Evolutionary conservation across 164 flowering plant genomes (phyloP), one percentile per base, ranked within the genome.

Genomic region (Akebia trifoliata): DNA sequence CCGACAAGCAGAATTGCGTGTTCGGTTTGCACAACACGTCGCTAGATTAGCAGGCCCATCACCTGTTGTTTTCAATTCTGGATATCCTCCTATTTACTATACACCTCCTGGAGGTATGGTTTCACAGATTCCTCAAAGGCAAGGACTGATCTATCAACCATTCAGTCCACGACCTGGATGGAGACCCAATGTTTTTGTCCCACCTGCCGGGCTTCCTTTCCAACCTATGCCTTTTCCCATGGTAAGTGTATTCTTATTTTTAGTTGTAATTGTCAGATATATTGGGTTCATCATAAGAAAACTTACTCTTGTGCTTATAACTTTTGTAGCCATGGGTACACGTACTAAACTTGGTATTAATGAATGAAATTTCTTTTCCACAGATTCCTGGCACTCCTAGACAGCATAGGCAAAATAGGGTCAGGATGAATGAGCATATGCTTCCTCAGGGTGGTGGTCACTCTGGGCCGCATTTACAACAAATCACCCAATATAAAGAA

Each of bases 141-240:
- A 82, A 31, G 82, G 84, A 8, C 42, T 87, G 49, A 76, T 90
- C 79, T 83, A 83, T 73, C 90, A 77, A 57, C 81, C 87, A 47
- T 43, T 78, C 37, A 90, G 80, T 22, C 20, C 84, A 66, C 73
- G 89, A 69, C 81, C 89, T 35, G 86, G 81, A 46, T 90, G 97
- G 97, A 74, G 88, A 67, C 52, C 73, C 15, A 74, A 70, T 76
- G 78, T 74, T 48, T 78, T 74, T 62, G 61, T 72, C 36, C 71
- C 86, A 54, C 60, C 84, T 15, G 8, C 79, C 15, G 66, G 77
- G 56, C 85, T 87, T 4, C 57, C 66, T 54, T 78, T 76, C 69
- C 86, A 76, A 58, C 76, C 78, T 18, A 30, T 76, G 48, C 69
- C 76, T 20, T 51, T 76, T 54, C 73, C 80, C 18, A 36, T 66